Percentiles rank a stretch among this genome's conserved stretches.
These are phyloP conservation scores for Earliella scabrosa DNA, from an alignment of 1,284 basidiomycete genomes.

Conservation along the genomic window DNA sequence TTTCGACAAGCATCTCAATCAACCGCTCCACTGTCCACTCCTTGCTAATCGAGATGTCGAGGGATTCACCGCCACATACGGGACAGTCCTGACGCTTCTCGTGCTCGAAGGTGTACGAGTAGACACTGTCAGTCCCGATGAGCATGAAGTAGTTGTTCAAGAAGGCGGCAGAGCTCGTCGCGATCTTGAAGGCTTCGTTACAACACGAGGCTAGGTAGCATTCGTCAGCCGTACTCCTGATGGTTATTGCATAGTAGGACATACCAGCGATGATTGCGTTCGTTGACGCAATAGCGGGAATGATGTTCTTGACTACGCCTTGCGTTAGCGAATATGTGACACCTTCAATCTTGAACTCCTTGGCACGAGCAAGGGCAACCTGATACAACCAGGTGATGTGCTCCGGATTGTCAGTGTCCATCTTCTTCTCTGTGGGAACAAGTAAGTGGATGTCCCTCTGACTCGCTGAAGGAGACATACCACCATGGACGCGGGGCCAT, in stretches of 20 bases:
- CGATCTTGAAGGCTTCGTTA: constrained; percentile 99
- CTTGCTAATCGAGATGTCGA: constrained; percentile 69
- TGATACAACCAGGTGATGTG: constrained; percentile 95
- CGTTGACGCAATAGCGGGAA: constrained; percentile 96
- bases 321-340: constrained; percentile 98
- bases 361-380: constrained; percentile 80
- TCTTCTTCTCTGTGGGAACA: constrained; percentile 84
- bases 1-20: constrained; percentile 84
- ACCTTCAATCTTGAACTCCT: constrained; percentile 95
- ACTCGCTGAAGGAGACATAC: too few relatives aligned
- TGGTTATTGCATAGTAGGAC: constrained; percentile 16
- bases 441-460: too few relatives aligned
- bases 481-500: constrained; percentile 92
- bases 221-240: background rate
- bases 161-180: constrained; percentile 91
- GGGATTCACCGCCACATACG: constrained; percentile 92
- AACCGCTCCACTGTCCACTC: constrained; percentile 84
- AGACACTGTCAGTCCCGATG: constrained; percentile 94
- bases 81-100: constrained; percentile 94
- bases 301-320: constrained; percentile 99
- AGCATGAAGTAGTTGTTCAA: constrained; percentile 99
- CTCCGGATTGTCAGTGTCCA: constrained; percentile 96
- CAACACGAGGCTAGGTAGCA: constrained; percentile 84
- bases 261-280: constrained; percentile 94
- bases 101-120: constrained; percentile 98